phyloP scores from a whole-genome alignment of 2,329 filamentous ascomycete species.

The Trichoderma endophyticum region DNA sequence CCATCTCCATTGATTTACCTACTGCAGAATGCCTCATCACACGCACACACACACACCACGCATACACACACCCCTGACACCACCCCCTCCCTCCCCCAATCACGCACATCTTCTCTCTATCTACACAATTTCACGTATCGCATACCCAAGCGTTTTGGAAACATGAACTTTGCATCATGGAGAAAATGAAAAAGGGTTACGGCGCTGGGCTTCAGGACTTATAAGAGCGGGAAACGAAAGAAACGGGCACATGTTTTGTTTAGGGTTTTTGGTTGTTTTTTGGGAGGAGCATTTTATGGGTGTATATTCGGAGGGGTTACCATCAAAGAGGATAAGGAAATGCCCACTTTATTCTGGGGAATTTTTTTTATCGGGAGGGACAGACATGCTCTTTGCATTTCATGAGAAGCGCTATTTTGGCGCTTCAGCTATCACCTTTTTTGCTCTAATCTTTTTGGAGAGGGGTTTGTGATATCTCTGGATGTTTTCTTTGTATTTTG shows the following conservation, averaged over 20 bases:
- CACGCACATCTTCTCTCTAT: neutral
- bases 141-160: neutral
- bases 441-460: neutral
- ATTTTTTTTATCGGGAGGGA: neutral
- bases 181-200: neutral
- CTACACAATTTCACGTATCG: neutral
- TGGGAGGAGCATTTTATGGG: neutral
- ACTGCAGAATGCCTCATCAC: neutral
- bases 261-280: neutral
- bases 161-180: neutral
- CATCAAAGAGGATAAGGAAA: neutral
- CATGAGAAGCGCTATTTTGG: neutral
- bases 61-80: neutral
- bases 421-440: neutral
- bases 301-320: neutral
- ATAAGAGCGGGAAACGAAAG: neutral
- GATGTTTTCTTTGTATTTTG: neutral
- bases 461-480: neutral
- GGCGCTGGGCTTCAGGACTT: neutral
- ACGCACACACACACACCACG: neutral
- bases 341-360: neutral
- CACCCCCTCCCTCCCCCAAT: neutral
- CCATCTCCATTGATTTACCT: neutral
- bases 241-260: neutral
- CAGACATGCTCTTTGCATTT: neutral